Evolutionary conservation across 768 basidiomycete species (phyloP), one percentile per base, ranked within the genome.

Genomic region (Cystobasidium ongulense): DNA sequence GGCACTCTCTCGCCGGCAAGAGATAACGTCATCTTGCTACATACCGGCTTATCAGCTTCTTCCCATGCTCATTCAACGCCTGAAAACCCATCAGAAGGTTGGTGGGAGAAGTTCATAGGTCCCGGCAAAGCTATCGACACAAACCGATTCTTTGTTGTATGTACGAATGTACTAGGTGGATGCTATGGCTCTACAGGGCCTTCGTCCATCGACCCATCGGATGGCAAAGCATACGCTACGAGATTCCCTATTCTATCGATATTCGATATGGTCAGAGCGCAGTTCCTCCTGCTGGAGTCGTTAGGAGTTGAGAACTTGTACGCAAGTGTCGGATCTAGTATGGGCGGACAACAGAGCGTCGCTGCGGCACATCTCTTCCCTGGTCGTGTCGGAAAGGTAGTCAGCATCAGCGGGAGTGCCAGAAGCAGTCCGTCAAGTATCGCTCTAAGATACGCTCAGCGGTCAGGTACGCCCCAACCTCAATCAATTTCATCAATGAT

Each of bases 41-140:
- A 97, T 79, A 99, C 96, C 0, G 96, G 96, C 21, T 86, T 99
- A 1, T 94, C 91, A 13, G 96, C 94, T 0, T 94, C 92, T 0
- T 96, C 93, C 0, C 96, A 99, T 82, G 92, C 93, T 0, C 90
- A 92, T 1, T 88, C 90, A 25, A 92, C 92, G 0, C 79, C 84
- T 1, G 80, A 83, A 1, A 99, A 95, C 77, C 85, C 89, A 0
- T 81, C 89, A 0, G 87, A 89, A 10, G 95, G 96, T 2, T 99
- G 96, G 96, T 99, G 96, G 96, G 91, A 98, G 82, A 89, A 90
- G 78, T 99, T 98, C 82, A 93, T 99, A 76, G 96, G 96, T 0
- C 92, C 95, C 2, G 91, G 91, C 63, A 92, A 89, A 78, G 87
- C 94, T 11, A 84, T 99, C 50, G 96, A 99, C 84, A 98, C 96